A percentile compares a stretch with the other conserved stretches of the same genome.
Conservation (phyloP, 257 asterid species). For the Gynochthodes officinalis region DNA sequence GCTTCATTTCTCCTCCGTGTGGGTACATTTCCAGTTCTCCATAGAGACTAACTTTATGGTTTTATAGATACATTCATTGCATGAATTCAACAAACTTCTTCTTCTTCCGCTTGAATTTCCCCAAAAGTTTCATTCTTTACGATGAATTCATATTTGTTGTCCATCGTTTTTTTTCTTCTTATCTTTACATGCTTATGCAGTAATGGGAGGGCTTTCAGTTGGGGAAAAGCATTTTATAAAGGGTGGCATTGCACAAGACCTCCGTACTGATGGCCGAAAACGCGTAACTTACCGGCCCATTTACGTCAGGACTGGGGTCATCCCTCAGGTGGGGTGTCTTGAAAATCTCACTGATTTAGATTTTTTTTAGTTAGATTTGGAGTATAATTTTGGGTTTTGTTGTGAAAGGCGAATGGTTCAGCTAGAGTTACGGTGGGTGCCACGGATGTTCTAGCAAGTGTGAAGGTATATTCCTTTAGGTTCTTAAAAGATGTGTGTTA, state of each 20-base stretch:
- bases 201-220: constrained; percentile 73
- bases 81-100: too few species aligned
- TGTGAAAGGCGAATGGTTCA: constrained; percentile 84
- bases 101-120: too few species aligned
- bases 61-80: too few species aligned
- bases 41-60: too few species aligned
- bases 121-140: neutral
- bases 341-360: too few species aligned
- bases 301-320: constrained; percentile 73
- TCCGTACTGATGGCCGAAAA: constrained; percentile 81
- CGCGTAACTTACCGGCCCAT: constrained; percentile 62
- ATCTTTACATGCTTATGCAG: constrained; percentile 22
- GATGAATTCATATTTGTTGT: neutral
- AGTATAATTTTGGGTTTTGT: neutral
- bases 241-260: constrained; percentile 88
- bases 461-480: constrained; percentile 49
- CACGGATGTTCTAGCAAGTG: constrained; percentile 84
- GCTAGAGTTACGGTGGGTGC: constrained; percentile 88
- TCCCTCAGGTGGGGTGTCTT: constrained; percentile 59
- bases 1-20: neutral
- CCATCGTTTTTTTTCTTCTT: neutral
- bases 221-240: constrained; percentile 70
- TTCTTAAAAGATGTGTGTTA: neutral
- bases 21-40: neutral
- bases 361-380: neutral